Percentiles rank a stretch among this genome's conserved stretches.
phyloP scores from a whole-genome alignment of 2,329 filamentous ascomycete species.

The Periconia macrospinosa region DNA sequence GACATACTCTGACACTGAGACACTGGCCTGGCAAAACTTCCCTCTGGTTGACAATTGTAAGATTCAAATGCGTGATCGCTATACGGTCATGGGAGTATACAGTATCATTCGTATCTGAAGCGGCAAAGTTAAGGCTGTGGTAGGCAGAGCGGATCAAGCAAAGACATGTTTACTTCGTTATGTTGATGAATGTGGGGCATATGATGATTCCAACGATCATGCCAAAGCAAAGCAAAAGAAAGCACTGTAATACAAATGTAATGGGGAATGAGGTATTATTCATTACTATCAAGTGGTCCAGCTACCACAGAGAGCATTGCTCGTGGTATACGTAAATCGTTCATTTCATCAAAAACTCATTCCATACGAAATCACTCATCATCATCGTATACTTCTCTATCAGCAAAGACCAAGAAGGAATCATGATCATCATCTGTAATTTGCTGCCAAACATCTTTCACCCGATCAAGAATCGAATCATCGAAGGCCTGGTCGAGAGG shows the following conservation, averaged over 20 bases:
- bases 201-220: not conserved
- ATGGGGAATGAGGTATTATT: not conserved
- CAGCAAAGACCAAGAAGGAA: slow-evolving; percentile 77
- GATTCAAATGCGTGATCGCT: too few species aligned
- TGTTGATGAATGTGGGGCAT: not conserved
- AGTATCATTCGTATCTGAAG: too few species aligned
- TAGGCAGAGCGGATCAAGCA: too few species aligned
- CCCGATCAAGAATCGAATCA: slow-evolving; percentile 67
- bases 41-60: too few species aligned
- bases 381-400: slow-evolving; percentile 69
- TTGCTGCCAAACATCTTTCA: slow-evolving; percentile 70
- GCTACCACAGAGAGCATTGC: not conserved
- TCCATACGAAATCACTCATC: slow-evolving; percentile 17
- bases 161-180: not conserved
- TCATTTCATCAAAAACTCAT: not conserved
- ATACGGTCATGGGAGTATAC: too few species aligned
- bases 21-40: too few species aligned
- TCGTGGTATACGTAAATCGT: not conserved
- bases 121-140: too few species aligned
- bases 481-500: slow-evolving; percentile 72
- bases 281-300: not conserved
- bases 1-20: too few species aligned
- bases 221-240: too few species aligned
- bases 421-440: slow-evolving; percentile 58
- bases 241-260: not conserved